These are phyloP conservation scores for Kwoniella pini DNA, from an alignment of 768 basidiomycete species.

Conservation along the genomic window DNA sequence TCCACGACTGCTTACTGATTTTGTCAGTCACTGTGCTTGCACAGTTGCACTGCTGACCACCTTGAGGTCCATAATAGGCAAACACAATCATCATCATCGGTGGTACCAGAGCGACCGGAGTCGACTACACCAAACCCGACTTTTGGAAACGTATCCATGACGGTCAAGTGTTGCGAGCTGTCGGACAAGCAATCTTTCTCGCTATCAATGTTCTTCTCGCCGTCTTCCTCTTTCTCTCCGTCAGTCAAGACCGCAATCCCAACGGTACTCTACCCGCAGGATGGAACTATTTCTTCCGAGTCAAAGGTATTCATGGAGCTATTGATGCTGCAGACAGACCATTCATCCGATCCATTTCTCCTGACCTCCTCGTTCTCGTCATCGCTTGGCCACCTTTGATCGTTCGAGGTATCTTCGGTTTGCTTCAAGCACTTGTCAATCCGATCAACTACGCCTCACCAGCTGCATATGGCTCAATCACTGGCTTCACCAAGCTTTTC, in stretches of 20 bases:
- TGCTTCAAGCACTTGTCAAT: constrained; percentile 24
- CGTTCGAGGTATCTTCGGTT: constrained; percentile 30
- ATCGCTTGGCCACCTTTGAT: constrained; percentile 32
- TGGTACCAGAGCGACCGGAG: constrained; percentile 15
- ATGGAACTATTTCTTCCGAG: constrained; percentile 19
- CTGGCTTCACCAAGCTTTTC: constrained; percentile 18
- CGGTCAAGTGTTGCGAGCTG: constrained; percentile 22
- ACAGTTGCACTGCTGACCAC: too few relatives aligned
- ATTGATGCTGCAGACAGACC: constrained; percentile 12
- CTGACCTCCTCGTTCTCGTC: constrained; percentile 18
- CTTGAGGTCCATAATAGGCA: background rate
- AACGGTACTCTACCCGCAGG: constrained; percentile 14
- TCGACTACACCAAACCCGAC: constrained; percentile 5
- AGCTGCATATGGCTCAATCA: constrained; percentile 13
- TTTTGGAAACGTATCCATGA: constrained; percentile 13
- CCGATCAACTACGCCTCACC: constrained; percentile 24
- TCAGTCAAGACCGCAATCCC: constrained; percentile 13
- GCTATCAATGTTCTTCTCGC: constrained; percentile 24
- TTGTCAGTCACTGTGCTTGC: too few relatives aligned
- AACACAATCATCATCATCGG: constrained; percentile 17
- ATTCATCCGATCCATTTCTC: constrained; percentile 6
- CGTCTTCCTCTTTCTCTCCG: constrained; percentile 24
- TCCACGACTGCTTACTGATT: too few relatives aligned
- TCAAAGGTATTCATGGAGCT: constrained; percentile 12
- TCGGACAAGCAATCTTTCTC: constrained; percentile 34